Evolutionary conservation across 2,329 filamentous ascomycete species (phyloP).

Genomic region (Scolecobasidium constrictum): DNA sequence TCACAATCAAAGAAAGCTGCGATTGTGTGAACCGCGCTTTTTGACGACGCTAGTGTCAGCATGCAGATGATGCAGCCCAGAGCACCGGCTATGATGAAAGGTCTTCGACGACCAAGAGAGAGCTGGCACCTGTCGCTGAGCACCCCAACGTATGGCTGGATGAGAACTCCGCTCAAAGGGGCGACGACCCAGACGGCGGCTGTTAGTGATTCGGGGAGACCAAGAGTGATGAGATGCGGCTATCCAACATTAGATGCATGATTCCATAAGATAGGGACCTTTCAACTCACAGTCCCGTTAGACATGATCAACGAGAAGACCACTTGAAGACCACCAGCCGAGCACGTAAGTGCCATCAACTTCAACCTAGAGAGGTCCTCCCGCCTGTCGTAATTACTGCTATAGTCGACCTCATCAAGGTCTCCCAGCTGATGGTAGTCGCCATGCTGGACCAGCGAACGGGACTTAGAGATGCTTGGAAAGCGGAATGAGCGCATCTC

Average conservation of each 20-base stretch:
- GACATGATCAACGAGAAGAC: slow-evolving; percentile 14
- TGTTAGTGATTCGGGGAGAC: slow-evolving; percentile 72
- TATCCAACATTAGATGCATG: too few species aligned
- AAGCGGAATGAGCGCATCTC: not conserved
- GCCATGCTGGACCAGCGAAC: not conserved
- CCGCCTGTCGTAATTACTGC: not conserved
- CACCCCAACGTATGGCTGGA: slow-evolving; percentile 76
- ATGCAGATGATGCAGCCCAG: slow-evolving; percentile 56
- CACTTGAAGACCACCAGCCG: slow-evolving; percentile 11
- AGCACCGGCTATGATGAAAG: slow-evolving; percentile 66
- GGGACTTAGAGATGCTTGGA: not conserved
- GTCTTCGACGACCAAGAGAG: slow-evolving; percentile 67
- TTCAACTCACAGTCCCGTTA: slow-evolving; percentile 11
- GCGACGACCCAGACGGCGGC: slow-evolving; percentile 79
- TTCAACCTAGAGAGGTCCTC: not conserved
- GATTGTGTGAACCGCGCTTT: slow-evolving; percentile 15
- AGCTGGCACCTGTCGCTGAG: slow-evolving; percentile 67
- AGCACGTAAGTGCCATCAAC: slow-evolving; percentile 7
- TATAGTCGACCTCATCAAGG: not conserved
- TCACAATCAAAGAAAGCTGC: slow-evolving; percentile 38
- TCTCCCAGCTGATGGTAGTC: not conserved
- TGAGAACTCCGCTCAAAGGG: slow-evolving; percentile 64
- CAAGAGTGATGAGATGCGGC: slow-evolving; percentile 64
- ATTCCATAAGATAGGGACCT: too few species aligned
- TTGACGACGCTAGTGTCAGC: slow-evolving; percentile 62